phyloP scores from a whole-genome alignment of 169 alveolate genomes.

The Toxoplasma gondii region DNA sequence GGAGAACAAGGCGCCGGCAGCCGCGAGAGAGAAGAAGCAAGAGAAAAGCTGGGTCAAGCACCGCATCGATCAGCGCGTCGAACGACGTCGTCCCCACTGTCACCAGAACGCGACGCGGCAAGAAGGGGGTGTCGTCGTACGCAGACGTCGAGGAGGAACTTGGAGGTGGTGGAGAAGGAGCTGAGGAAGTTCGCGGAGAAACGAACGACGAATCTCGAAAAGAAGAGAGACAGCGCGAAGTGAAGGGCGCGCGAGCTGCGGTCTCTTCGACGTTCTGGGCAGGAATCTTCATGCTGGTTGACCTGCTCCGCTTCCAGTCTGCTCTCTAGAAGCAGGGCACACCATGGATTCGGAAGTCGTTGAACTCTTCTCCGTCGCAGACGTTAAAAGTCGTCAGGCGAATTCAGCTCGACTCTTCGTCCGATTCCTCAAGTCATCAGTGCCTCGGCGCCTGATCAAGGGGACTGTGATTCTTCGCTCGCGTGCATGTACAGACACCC shows the following conservation, averaged over 20 bases:
- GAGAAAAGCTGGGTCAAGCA: neutral
- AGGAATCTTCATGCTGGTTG: too few species aligned
- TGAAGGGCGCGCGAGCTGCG: neutral
- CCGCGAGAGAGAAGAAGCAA: constrained; percentile 26
- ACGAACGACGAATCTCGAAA: neutral
- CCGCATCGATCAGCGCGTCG: constrained; percentile 40
- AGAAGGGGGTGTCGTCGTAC: neutral
- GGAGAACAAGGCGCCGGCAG: constrained; percentile 27
- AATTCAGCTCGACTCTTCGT: too few species aligned
- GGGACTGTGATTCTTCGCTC: too few species aligned
- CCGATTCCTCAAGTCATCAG: too few species aligned
- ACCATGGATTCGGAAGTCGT: too few species aligned
- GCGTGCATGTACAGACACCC: too few species aligned
- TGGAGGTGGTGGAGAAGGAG: neutral
- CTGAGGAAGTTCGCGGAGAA: neutral
- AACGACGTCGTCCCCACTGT: constrained; percentile 59
- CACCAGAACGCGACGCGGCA: constrained; percentile 28
- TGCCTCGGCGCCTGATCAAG: too few species aligned
- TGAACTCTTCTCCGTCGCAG: too few species aligned
- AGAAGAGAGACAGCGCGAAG: neutral
- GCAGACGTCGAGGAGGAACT: neutral
- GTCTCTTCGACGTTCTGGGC: too few species aligned
- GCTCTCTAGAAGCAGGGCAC: too few species aligned
- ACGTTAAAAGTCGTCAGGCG: too few species aligned
- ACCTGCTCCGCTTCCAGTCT: too few species aligned